These are phyloP conservation scores for Basipetospora chlamydospora DNA, from an alignment of 2,329 filamentous ascomycete genomes.

Conservation along the genomic window DNA sequence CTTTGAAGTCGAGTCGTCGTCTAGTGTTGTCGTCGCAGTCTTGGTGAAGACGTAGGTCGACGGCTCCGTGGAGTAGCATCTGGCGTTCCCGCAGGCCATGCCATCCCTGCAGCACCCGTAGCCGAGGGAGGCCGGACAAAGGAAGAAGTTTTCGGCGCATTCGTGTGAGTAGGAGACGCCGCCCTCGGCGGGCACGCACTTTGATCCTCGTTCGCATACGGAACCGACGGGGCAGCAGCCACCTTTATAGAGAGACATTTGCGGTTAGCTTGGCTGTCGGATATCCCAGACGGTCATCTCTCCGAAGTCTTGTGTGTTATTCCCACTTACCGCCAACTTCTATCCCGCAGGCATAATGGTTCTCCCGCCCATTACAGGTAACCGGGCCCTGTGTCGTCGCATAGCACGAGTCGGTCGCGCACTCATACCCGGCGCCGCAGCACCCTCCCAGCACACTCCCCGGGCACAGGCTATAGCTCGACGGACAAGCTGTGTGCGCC, in stretches of 20 bases:
- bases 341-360: constrained; percentile 25
- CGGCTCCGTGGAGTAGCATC: constrained; percentile 34
- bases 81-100: constrained; percentile 30
- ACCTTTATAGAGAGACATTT: constrained; percentile 16
- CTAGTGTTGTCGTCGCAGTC: constrained; percentile 29
- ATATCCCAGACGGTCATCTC: constrained; percentile 6
- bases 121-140: constrained; percentile 34
- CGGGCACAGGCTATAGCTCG: constrained; percentile 17
- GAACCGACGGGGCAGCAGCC: constrained; percentile 31
- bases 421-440: constrained; percentile 32
- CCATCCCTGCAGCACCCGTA: constrained; percentile 38
- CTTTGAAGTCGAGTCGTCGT: constrained; percentile 23
- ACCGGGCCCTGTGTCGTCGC: constrained; percentile 28
- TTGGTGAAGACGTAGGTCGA: constrained; percentile 28
- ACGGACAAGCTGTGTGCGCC: constrained; percentile 1
- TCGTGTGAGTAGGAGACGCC: constrained; percentile 23
- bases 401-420: constrained; percentile 30
- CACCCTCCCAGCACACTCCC: constrained; percentile 28
- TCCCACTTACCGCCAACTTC: constrained; percentile 21
- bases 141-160: constrained; percentile 29
- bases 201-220: constrained; percentile 22
- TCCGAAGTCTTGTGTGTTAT: too few relatives aligned
- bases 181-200: constrained; percentile 30
- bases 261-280: too few relatives aligned
- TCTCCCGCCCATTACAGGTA: constrained; percentile 20